Evolutionary conservation across 2,329 filamentous ascomycete genomes (phyloP), one percentile per base, ranked within the genome.

Genomic region (Tolypocladium capitatum): DNA sequence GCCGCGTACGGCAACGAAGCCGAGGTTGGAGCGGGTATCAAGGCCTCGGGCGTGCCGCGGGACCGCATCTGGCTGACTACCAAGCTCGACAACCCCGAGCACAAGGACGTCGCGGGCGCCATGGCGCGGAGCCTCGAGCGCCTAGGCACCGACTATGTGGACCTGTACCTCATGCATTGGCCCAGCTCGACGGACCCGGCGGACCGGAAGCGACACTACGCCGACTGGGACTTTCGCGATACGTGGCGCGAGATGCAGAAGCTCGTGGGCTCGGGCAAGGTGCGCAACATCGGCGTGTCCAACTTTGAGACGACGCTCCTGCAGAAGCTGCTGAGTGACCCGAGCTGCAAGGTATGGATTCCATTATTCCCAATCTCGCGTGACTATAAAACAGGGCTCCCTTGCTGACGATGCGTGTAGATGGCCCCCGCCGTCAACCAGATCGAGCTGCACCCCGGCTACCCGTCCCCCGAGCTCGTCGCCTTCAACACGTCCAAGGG

Each of bases 261-360:
- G 72, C 71, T 87, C 43, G 68, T 79, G 24, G 76, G 66, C 11
- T 80, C 76, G 41, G 81, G 82, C 63, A 86, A 86, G 65, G 85
- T 86, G 46, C 75, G 74, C 65, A 87, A 86, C 69, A 90, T 92
- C 62, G 86, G 86, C 57, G 84, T 92, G 49, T 88, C 84, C 65
- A 94, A 94, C 75, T 92, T 94, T 64, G 83, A 75, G 53, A 86
- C 90, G 63, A 78, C 72, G 65, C 86, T 92, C 67, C 71, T 92
- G 34, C 84, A 91, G 73, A 85, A 78, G 64, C 74, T 92, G 49
- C 72, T 92, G 52, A 79, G 75, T 56, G 76, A 84, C 56, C 74
- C 78, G 11, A 40, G 84, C 48, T 77, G 75, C 66, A 87, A 86
- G 71, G 88, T 91, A 60, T 83, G 24, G 24, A 60, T 81, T 42